Conservation (phyloP, 331 rosid species). For the Cydonia oblonga region DNA sequence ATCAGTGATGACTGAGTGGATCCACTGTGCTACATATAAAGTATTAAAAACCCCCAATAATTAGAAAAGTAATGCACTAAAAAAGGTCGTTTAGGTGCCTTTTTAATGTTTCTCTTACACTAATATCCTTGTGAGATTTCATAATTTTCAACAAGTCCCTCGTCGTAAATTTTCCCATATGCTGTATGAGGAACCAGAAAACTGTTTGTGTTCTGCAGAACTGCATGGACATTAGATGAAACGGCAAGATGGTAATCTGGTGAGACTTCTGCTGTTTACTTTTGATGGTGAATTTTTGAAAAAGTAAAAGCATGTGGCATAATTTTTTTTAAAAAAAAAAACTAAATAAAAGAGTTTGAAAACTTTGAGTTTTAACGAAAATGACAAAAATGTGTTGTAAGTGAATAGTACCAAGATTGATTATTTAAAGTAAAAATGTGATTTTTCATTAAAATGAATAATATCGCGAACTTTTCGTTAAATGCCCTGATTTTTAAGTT, state of each 20-base stretch:
- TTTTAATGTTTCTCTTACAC: constrained; percentile 10
- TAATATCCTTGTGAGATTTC: constrained; percentile 14
- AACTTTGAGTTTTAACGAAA: no score
- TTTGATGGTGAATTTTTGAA: constrained; percentile 16
- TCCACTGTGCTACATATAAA: constrained; percentile 26
- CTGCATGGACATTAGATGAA: background rate
- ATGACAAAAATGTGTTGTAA: no score
- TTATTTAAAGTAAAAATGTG: no score
- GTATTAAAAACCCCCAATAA: constrained; percentile 25
- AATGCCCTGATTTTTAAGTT: constrained; percentile 3
- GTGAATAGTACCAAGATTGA: no score
- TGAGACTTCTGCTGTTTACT: constrained; percentile 18
- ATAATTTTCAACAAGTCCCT: background rate
- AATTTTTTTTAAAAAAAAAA: no score
- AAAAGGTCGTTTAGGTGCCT: constrained; percentile 29
- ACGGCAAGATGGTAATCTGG: constrained; percentile 14
- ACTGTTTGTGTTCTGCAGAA: background rate
- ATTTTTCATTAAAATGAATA: no score
- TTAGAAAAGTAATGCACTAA: constrained; percentile 28
- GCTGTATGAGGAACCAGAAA: background rate
- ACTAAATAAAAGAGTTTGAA: no score
- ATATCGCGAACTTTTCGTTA: no score
- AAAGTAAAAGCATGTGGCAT: constrained; percentile 7
- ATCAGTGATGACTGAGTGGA: constrained; percentile 36
- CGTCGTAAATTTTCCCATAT: background rate